A percentile compares a stretch with the other conserved stretches of the same genome.
These are phyloP conservation scores for Hanseniaspora vineae DNA, from an alignment of 805 yeast species.

Conservation along the genomic window DNA sequence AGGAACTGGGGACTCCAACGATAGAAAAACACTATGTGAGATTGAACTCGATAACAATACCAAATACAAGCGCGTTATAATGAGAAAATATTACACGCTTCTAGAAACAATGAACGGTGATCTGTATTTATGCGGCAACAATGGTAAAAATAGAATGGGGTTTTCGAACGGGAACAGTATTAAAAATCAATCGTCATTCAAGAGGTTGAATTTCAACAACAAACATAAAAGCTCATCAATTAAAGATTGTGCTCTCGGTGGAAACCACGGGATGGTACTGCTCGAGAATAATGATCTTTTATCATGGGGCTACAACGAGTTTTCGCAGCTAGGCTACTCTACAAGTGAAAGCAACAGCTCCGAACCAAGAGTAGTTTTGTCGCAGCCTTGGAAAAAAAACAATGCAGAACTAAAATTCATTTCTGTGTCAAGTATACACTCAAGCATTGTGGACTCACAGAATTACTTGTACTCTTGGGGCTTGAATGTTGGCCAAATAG, in stretches of 20 bases:
- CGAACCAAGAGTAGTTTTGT: conserved; percentile 10
- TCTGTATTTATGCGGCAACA: conserved; percentile 51
- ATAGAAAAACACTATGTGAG: conserved; percentile 33
- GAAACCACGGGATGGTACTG: conserved; percentile 55
- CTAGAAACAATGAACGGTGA: conserved; percentile 41
- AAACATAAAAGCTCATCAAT: conserved; percentile 16
- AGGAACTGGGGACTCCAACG: conserved; percentile 53
- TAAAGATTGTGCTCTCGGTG: conserved; percentile 36
- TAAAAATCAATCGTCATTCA: conserved; percentile 30
- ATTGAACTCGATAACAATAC: conserved; percentile 14
- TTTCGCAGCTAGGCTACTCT: conserved; percentile 52
- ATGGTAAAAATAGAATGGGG: conserved; percentile 64
- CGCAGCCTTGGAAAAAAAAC: conserved; percentile 8
- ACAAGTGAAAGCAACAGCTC: conserved; percentile 18
- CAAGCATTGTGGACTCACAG: conserved; percentile 40
- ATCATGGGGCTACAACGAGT: conserved; percentile 69
- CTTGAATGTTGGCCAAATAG: conserved; percentile 71
- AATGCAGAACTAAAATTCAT: conserved; percentile 28
- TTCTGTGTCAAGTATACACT: conserved; percentile 57
- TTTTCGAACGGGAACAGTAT: conserved; percentile 28
- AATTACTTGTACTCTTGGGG: conserved; percentile 61
- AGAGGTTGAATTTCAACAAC: not conserved
- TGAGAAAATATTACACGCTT: conserved; percentile 58
- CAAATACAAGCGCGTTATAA: conserved; percentile 32
- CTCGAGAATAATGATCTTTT: conserved; percentile 41